These are phyloP conservation scores for Apiotrichum mycotoxinovorans DNA, from an alignment of 1,284 basidiomycete species.

Conservation along the genomic window DNA sequence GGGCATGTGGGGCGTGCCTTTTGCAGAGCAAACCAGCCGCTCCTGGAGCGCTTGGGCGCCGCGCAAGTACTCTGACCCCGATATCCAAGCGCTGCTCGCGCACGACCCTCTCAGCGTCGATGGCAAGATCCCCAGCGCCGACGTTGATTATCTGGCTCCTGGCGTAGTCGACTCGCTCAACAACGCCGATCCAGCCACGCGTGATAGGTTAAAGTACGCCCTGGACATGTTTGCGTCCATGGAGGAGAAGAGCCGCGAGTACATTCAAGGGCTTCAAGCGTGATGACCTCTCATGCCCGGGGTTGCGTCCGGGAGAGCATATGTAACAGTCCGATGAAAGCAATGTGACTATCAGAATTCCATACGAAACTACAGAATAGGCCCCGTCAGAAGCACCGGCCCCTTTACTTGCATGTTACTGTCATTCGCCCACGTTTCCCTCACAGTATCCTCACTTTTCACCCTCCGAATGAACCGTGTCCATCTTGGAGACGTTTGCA, in stretches of 20 bases:
- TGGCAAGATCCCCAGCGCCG: background rate
- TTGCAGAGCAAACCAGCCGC: slow-evolving; percentile 9
- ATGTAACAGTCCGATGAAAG: too few relatives aligned
- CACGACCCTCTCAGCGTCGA: slow-evolving; percentile 14
- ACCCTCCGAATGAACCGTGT: too few relatives aligned
- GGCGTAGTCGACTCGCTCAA: slow-evolving; percentile 24
- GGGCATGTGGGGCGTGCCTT: slow-evolving; percentile 14
- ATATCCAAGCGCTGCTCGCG: slow-evolving; percentile 9
- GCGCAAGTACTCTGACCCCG: slow-evolving; percentile 11
- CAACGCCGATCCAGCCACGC: slow-evolving; percentile 20
- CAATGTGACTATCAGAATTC: too few relatives aligned
- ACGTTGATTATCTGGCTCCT: slow-evolving; percentile 21
- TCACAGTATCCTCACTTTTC: too few relatives aligned
- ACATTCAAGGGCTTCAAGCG: slow-evolving; percentile 15
- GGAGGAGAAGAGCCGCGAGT: slow-evolving; percentile 15
- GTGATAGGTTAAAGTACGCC: slow-evolving; percentile 7
- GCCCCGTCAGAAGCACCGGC: too few relatives aligned
- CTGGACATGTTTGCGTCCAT: slow-evolving; percentile 14
- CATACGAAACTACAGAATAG: too few relatives aligned
- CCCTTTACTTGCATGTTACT: too few relatives aligned
- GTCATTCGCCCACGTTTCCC: too few relatives aligned
- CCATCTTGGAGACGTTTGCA: too few relatives aligned
- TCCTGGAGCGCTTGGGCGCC: slow-evolving; percentile 13
- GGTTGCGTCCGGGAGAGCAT: too few relatives aligned
- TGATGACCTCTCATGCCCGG: too few relatives aligned